A percentile compares a stretch with the other conserved stretches of the same genome.
phyloP scores from a whole-genome alignment of 495 filamentous ascomycete species.

The Chaetomium tenue region DNA sequence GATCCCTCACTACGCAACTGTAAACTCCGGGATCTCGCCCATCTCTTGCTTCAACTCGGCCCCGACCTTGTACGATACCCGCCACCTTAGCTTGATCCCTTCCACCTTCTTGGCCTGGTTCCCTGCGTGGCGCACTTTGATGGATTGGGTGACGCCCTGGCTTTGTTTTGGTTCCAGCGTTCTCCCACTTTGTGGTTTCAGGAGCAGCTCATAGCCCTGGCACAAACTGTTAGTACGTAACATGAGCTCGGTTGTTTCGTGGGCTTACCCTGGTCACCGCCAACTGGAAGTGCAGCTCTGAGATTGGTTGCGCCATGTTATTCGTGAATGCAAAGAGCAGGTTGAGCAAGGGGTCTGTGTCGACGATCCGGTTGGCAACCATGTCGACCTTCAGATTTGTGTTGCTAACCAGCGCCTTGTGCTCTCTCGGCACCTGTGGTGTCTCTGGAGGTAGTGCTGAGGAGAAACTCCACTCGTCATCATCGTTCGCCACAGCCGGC shows the following conservation, averaged over 20 bases:
- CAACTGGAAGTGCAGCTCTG: conserved; percentile 83
- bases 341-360: conserved; percentile 55
- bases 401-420: conserved; percentile 50
- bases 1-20: conserved; percentile 51
- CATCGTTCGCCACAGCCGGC: conserved; percentile 50
- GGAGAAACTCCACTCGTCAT: conserved; percentile 93
- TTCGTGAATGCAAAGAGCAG: conserved; percentile 77
- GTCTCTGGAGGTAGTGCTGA: conserved; percentile 74
- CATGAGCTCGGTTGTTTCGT: too few species aligned
- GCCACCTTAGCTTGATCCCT: conserved; percentile 83
- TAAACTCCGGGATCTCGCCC: conserved; percentile 84
- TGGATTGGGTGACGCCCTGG: conserved; percentile 78
- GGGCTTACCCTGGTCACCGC: conserved; percentile 83
- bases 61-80: conserved; percentile 72
- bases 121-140: conserved; percentile 64
- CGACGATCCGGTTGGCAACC: conserved; percentile 43
- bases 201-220: conserved; percentile 74
- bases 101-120: conserved; percentile 68
- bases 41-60: conserved; percentile 65
- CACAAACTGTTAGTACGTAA: neutral
- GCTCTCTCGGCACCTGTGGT: conserved; percentile 41
- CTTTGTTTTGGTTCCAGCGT: conserved; percentile 69
- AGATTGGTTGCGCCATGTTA: conserved; percentile 63
- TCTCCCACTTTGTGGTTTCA: conserved; percentile 80
- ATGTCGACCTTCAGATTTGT: conserved; percentile 54